A percentile compares a stretch with the other conserved stretches of the same genome.
These are phyloP conservation scores for Dimargaris cristalligena DNA, from an alignment of 192 early-diverging fungal species.

Conservation along the genomic window DNA sequence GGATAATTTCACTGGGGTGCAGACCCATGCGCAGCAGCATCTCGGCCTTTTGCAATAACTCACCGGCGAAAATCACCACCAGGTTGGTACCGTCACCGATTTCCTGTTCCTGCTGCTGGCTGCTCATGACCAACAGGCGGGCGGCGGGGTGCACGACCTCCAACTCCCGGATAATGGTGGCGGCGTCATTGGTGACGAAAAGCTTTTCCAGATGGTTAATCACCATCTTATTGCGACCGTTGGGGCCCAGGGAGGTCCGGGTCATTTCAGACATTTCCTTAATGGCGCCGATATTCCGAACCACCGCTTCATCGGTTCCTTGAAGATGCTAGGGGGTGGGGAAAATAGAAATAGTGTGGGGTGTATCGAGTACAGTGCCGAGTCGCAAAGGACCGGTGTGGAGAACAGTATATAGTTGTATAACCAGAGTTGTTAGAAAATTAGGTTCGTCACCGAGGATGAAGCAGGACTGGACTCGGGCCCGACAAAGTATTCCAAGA, in stretches of 20 bases:
- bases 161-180: slow-evolving; percentile 91
- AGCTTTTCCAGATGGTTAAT: slow-evolving; percentile 98
- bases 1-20: slow-evolving; percentile 84
- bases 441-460: too few species aligned
- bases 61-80: slow-evolving; percentile 84
- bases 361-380: too few species aligned
- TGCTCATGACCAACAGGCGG: slow-evolving; percentile 87
- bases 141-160: slow-evolving; percentile 97
- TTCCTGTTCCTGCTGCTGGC: slow-evolving; percentile 94
- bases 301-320: slow-evolving; percentile 90
- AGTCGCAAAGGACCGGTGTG: too few species aligned
- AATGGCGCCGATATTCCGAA: slow-evolving; percentile 85
- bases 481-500: too few species aligned
- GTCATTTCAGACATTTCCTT: slow-evolving; percentile 87
- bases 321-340: slow-evolving; percentile 50
- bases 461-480: too few species aligned
- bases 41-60: slow-evolving; percentile 88
- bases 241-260: slow-evolving; percentile 90
- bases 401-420: too few species aligned
- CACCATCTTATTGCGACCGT: slow-evolving; percentile 98
- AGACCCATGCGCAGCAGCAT: slow-evolving; percentile 85
- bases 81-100: slow-evolving; percentile 94
- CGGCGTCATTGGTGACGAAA: slow-evolving; percentile 97
- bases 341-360: too few species aligned
- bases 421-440: too few species aligned